phyloP scores from a whole-genome alignment of 495 filamentous ascomycete genomes.

The Symbiotaphrina buchneri region DNA sequence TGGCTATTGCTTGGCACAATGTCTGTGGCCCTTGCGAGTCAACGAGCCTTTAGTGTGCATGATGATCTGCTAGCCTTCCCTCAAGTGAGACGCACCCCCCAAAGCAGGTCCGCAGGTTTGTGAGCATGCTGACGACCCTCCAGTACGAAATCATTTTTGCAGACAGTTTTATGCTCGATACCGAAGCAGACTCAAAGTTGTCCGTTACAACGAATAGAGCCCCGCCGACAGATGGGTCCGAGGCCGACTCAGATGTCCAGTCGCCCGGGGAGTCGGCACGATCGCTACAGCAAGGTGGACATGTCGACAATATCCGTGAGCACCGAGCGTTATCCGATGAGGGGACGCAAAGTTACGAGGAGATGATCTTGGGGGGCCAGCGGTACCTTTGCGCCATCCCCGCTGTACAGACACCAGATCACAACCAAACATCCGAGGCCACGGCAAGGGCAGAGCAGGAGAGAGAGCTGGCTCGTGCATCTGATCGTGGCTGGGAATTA shows the following conservation, averaged over 20 bases:
- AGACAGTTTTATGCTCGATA: slow-evolving; percentile 5
- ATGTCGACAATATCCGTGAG: no score
- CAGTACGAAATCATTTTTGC: slow-evolving; percentile 6
- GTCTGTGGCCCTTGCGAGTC: slow-evolving; percentile 25
- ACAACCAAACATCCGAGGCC: slow-evolving; percentile 24
- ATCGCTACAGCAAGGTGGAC: slow-evolving; percentile 8
- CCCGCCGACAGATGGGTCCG: no score
- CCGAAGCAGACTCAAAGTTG: slow-evolving; percentile 7
- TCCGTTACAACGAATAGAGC: not conserved
- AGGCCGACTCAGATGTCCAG: slow-evolving; percentile 3
- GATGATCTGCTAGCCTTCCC: slow-evolving; percentile 86
- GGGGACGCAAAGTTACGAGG: slow-evolving; percentile 34
- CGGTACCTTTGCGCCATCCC: slow-evolving; percentile 77
- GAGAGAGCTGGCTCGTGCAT: slow-evolving; percentile 67
- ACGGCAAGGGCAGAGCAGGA: slow-evolving; percentile 49
- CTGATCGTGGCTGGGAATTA: slow-evolving; percentile 73
- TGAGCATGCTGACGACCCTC: not conserved
- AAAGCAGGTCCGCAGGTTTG: slow-evolving; percentile 15
- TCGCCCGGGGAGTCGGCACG: slow-evolving; percentile 6
- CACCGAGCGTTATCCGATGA: no score
- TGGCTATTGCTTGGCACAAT: no score
- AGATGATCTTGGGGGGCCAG: slow-evolving; percentile 42
- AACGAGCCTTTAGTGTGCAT: slow-evolving; percentile 52
- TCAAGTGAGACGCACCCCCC: slow-evolving; percentile 32
- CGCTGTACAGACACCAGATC: slow-evolving; percentile 32